phyloP scores from a whole-genome alignment of 371 early-diverging fungal genomes.

The Gilbertella persicaria region DNA sequence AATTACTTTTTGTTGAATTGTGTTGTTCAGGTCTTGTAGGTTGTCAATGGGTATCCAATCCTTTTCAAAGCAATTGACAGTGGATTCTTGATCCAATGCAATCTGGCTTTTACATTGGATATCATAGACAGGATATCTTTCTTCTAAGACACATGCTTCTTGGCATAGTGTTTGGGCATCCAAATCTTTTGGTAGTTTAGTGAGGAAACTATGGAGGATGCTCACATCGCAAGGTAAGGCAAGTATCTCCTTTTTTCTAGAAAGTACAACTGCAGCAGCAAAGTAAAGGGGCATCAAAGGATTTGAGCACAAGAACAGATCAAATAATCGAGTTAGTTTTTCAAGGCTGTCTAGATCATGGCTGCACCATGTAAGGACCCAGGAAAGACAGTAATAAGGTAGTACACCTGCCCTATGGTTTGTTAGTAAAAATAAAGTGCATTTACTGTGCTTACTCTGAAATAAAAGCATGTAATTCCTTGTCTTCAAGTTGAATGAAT shows the following conservation, averaged over 20 bases:
- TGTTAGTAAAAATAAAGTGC: no score
- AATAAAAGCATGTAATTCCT: slow-evolving; percentile 50
- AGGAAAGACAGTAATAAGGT: slow-evolving; percentile 82
- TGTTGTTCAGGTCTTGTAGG: neutral
- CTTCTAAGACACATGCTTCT: slow-evolving; percentile 42
- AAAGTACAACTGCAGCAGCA: slow-evolving; percentile 66
- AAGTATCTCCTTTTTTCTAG: slow-evolving; percentile 47
- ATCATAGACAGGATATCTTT: slow-evolving; percentile 36
- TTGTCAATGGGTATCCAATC: slow-evolving; percentile 15
- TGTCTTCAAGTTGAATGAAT: slow-evolving; percentile 53
- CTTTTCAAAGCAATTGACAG: slow-evolving; percentile 31
- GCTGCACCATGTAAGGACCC: slow-evolving; percentile 89
- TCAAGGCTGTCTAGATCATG: slow-evolving; percentile 69
- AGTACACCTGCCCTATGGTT: slow-evolving; percentile 58
- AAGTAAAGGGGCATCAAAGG: slow-evolving; percentile 79
- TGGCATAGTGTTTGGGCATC: slow-evolving; percentile 45
- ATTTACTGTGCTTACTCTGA: slow-evolving; percentile 33
- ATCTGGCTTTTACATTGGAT: slow-evolving; percentile 41
- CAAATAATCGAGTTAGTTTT: slow-evolving; percentile 69
- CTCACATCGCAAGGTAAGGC: slow-evolving; percentile 53
- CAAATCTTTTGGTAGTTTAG: slow-evolving; percentile 54
- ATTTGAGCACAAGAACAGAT: slow-evolving; percentile 70
- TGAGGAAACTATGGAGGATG: slow-evolving; percentile 56
- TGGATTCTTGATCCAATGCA: slow-evolving; percentile 40
- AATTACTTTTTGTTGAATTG: slow-evolving; percentile 3